Evolutionary conservation across 345 rosid genomes (phyloP).

Genomic region (Dipteronia dyeriana): DNA sequence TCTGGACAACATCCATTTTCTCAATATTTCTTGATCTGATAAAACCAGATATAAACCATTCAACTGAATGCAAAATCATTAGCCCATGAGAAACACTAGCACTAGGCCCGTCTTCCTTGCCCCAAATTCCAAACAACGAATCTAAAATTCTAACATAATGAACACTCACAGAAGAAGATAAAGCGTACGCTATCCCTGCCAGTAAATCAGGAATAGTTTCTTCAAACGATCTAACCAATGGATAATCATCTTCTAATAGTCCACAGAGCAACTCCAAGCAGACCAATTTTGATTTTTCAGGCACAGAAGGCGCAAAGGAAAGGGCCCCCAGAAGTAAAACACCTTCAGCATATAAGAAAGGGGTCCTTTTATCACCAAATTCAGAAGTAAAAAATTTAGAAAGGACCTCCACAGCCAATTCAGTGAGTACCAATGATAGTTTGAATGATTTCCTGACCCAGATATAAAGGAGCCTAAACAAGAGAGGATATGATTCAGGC

Average conservation of each 20-base stretch:
- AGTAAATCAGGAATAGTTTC: constrained; percentile 55
- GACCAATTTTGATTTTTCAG: constrained; percentile 48
- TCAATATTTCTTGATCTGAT: constrained; percentile 44
- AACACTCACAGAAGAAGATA: constrained; percentile 55
- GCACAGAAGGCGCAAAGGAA: constrained; percentile 52
- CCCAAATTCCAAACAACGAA: constrained; percentile 63
- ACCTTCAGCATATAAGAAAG: constrained; percentile 56
- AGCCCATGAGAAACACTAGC: constrained; percentile 58
- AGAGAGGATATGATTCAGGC: constrained; percentile 58
- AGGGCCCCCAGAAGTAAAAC: constrained; percentile 74
- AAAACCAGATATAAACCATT: constrained; percentile 73
- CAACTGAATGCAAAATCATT: constrained; percentile 81
- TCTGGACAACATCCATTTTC: constrained; percentile 46
- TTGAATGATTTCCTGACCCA: constrained; percentile 87
- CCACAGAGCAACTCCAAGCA: constrained; percentile 65
- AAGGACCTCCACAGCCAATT: constrained; percentile 58
- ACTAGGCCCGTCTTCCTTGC: constrained; percentile 53
- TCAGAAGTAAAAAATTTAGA: constrained; percentile 37
- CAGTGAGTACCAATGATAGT: constrained; percentile 61
- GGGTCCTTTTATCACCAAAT: constrained; percentile 34
- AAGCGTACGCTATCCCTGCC: constrained; percentile 83
- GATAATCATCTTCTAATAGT: constrained; percentile 57
- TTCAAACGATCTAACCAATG: constrained; percentile 34
- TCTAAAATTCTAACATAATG: constrained; percentile 49
- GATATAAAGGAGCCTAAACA: constrained; percentile 71